A percentile compares a stretch with the other conserved stretches of the same genome.
phyloP scores from a whole-genome alignment of 2,329 filamentous ascomycete genomes.

The Scytalidium sp. region DNA sequence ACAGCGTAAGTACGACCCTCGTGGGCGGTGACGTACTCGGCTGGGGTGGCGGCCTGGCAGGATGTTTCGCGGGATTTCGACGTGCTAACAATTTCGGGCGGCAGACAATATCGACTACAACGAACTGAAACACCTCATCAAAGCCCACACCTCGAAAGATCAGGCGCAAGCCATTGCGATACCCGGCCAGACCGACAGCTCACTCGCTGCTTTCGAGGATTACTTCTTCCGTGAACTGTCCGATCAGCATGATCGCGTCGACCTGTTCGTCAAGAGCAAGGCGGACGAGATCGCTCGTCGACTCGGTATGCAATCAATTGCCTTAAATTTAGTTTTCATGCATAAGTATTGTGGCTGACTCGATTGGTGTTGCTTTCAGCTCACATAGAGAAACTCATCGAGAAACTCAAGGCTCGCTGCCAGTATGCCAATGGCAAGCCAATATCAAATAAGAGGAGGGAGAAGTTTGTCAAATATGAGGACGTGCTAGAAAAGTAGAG shows the following conservation, averaged over 20 bases:
- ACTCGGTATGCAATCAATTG: slow-evolving; percentile 60
- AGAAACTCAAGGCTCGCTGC: slow-evolving; percentile 15
- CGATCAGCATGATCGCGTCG: slow-evolving; percentile 72
- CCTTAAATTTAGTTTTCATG: no score
- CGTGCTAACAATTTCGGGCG: slow-evolving; percentile 1
- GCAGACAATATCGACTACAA: slow-evolving; percentile 88
- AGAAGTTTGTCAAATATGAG: slow-evolving; percentile 26
- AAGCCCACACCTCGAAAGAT: slow-evolving; percentile 70
- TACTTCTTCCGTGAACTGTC: slow-evolving; percentile 69
- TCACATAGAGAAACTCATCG: neutral
- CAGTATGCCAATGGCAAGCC: slow-evolving; percentile 16
- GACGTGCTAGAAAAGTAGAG: slow-evolving; percentile 24
- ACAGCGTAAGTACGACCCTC: slow-evolving; percentile 54
- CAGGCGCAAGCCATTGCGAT: slow-evolving; percentile 71
- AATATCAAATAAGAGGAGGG: slow-evolving; percentile 20
- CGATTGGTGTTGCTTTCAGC: neutral
- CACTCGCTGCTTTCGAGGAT: slow-evolving; percentile 63
- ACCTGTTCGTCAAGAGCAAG: slow-evolving; percentile 77
- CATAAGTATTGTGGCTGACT: neutral
- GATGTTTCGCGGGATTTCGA: neutral
- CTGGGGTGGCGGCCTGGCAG: no score
- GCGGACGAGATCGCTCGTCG: slow-evolving; percentile 72
- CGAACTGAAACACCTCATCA: slow-evolving; percentile 81
- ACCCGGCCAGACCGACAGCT: slow-evolving; percentile 63
- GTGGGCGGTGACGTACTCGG: no score